Percentiles rank a stretch among this genome's conserved stretches.
phyloP scores from a whole-genome alignment of 116 monocot species.

The Papilionanthe hybrid region DNA sequence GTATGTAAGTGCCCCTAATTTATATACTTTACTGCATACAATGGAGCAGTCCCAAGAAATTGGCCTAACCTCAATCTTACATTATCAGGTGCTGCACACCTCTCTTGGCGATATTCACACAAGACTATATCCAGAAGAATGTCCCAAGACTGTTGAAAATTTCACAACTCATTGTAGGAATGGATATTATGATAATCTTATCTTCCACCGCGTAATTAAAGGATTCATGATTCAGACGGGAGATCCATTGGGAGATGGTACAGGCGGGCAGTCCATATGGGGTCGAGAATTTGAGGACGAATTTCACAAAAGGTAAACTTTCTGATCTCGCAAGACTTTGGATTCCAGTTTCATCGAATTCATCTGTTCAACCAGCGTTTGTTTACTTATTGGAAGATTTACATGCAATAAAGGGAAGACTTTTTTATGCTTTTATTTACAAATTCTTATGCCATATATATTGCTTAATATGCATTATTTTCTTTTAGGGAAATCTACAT shows the following conservation, averaged over 20 bases:
- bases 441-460: background rate
- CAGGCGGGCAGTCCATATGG: slow-evolving; percentile 98
- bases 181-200: slow-evolving; percentile 98
- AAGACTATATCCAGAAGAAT: slow-evolving; percentile 91
- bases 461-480: background rate
- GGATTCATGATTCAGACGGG: slow-evolving; percentile 99
- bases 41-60: background rate
- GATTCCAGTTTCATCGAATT: background rate
- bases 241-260: slow-evolving; percentile 97
- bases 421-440: background rate
- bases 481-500: too few relatives aligned
- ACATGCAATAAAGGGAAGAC: too few relatives aligned
- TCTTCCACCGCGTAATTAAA: slow-evolving; percentile 93
- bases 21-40: background rate
- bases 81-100: slow-evolving; percentile 68
- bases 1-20: too few relatives aligned
- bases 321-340: background rate
- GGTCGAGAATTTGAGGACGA: slow-evolving; percentile 99
- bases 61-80: slow-evolving; percentile 10
- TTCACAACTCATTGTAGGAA: slow-evolving; percentile 95
- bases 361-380: background rate
- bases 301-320: slow-evolving; percentile 79
- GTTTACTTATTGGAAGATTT: background rate
- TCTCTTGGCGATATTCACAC: slow-evolving; percentile 87
- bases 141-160: slow-evolving; percentile 98